A percentile compares a stretch with the other conserved stretches of the same genome.
Conservation (phyloP, 75 land plant species). For the Cupressus sempervirens region DNA sequence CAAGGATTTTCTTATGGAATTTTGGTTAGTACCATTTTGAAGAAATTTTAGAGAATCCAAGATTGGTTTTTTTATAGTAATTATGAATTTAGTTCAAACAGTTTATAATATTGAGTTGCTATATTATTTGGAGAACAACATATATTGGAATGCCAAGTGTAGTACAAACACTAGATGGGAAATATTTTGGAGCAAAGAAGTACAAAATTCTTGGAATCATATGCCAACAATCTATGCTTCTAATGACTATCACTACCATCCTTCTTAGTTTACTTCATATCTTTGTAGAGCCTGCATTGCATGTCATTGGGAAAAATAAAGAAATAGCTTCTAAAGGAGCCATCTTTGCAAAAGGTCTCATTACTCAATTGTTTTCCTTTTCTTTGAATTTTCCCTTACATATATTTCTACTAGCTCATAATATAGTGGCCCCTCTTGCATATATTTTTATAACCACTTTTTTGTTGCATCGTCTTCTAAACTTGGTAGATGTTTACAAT, state of each 20-base stretch:
- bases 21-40: conserved; percentile 23
- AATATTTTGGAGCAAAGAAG: conserved; percentile 43
- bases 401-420: conserved; percentile 43
- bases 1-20: conserved; percentile 50
- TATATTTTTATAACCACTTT: too few relatives aligned
- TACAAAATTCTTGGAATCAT: conserved; percentile 36
- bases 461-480: too few relatives aligned
- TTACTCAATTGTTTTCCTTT: conserved; percentile 26
- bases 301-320: conserved; percentile 21
- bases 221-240: conserved; percentile 28
- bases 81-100: too few relatives aligned
- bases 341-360: conserved; percentile 20
- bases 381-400: conserved; percentile 25
- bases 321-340: conserved; percentile 25
- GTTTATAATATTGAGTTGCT: too few relatives aligned
- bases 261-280: conserved; percentile 18
- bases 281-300: conserved; percentile 19
- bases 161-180: conserved; percentile 45
- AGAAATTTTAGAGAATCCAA: too few relatives aligned
- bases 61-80: too few relatives aligned
- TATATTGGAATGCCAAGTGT: conserved; percentile 40
- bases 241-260: conserved; percentile 15
- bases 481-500: neutral
- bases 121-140: conserved; percentile 1
- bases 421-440: conserved; percentile 15